Percentiles rank a stretch among this genome's conserved stretches.
These are phyloP conservation scores for Pseudocercospora macadamiae DNA, from an alignment of 2,329 filamentous ascomycete species.

Conservation along the genomic window DNA sequence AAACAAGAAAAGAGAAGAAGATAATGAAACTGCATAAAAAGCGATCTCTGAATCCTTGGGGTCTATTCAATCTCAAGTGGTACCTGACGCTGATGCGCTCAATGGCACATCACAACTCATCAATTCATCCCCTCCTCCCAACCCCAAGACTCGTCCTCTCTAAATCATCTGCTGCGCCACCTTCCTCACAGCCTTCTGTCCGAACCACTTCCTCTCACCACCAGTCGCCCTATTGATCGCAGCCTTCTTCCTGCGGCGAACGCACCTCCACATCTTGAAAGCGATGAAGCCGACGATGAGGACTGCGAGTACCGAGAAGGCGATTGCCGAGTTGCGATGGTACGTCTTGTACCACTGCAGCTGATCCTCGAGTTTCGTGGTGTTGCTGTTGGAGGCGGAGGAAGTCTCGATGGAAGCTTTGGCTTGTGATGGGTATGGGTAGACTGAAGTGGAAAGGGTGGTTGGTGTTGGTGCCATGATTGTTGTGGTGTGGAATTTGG, in stretches of 20 bases:
- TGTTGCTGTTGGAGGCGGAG: slow-evolving; percentile 1
- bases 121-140: too few species aligned
- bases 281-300: slow-evolving; percentile 8
- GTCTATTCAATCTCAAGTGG: too few species aligned
- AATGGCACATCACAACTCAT: too few species aligned
- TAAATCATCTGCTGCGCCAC: background rate
- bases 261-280: slow-evolving; percentile 12
- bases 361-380: slow-evolving; percentile 2
- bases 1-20: too few species aligned
- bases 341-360: slow-evolving; percentile 10
- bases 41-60: too few species aligned
- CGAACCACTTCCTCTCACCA: slow-evolving; percentile 6
- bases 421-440: background rate
- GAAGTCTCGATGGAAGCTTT: background rate
- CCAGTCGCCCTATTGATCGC: background rate
- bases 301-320: slow-evolving; percentile 6
- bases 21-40: too few species aligned
- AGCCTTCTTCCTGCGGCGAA: slow-evolving; percentile 6
- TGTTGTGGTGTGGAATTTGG: background rate
- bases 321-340: slow-evolving; percentile 13
- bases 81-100: too few species aligned
- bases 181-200: background rate
- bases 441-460: background rate
- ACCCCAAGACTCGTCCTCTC: background rate
- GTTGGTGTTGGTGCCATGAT: background rate